A percentile compares a stretch with the other conserved stretches of the same genome.
Conservation (phyloP, 2,329 filamentous ascomycete species). For the Fusarium buxicola region DNA sequence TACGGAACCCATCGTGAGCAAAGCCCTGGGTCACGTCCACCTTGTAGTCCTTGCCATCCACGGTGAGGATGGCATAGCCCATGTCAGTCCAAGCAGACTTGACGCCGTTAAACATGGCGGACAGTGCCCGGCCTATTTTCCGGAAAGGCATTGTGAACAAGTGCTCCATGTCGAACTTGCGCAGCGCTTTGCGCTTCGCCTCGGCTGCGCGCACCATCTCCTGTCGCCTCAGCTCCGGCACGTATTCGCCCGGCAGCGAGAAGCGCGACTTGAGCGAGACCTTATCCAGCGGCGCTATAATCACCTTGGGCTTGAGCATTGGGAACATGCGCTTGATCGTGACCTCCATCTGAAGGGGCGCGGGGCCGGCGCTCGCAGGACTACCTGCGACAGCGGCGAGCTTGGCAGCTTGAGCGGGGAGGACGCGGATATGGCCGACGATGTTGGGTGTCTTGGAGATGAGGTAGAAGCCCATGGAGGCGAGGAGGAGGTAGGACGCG, state of each 20-base stretch:
- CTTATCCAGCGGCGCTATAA: conserved; percentile 51
- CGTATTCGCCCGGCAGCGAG: conserved; percentile 53
- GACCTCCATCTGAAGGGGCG: conserved; percentile 63
- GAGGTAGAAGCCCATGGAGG: conserved; percentile 69
- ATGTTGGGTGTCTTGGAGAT: conserved; percentile 68
- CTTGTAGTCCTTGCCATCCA: conserved; percentile 64
- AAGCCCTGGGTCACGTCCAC: conserved; percentile 68
- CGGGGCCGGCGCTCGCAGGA: conserved; percentile 22
- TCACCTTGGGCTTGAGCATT: conserved; percentile 57
- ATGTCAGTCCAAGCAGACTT: conserved; percentile 66
- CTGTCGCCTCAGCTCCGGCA: conserved; percentile 50
- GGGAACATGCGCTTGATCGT: conserved; percentile 63
- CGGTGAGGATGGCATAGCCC: conserved; percentile 64
- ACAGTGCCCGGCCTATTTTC: conserved; percentile 57
- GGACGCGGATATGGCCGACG: conserved; percentile 67
- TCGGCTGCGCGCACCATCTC: conserved; percentile 52
- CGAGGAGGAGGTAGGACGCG: conserved; percentile 69
- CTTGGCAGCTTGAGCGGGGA: conserved; percentile 53
- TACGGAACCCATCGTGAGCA: conserved; percentile 68
- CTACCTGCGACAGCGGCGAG: conserved; percentile 30
- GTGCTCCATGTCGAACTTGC: conserved; percentile 66
- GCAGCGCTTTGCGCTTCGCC: conserved; percentile 52
- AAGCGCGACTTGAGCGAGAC: conserved; percentile 53
- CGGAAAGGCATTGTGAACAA: conserved; percentile 69
- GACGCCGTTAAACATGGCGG: conserved; percentile 58